Evolutionary conservation across 1,284 basidiomycete species (phyloP).

Genomic region (Rhodotorula sp.): DNA sequence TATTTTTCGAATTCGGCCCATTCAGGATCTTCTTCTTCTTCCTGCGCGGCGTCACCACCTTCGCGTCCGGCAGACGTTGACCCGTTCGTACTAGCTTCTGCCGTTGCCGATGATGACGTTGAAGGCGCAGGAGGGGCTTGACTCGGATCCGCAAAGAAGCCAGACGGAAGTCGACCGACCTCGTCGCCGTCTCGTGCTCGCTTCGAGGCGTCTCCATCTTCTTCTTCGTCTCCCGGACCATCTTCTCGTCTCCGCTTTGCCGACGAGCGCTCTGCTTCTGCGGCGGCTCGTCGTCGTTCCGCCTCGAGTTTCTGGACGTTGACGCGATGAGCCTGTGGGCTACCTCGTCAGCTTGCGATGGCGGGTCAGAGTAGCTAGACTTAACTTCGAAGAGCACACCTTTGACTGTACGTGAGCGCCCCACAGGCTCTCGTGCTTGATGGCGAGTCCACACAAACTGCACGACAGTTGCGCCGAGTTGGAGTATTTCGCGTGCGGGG

Average conservation of each 20-base stretch:
- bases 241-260: slow-evolving; percentile 6
- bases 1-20: slow-evolving; percentile 32
- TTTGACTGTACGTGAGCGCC: slow-evolving; percentile 70
- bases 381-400: slow-evolving; percentile 50
- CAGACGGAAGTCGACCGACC: slow-evolving; percentile 58
- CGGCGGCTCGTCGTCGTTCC: slow-evolving; percentile 22
- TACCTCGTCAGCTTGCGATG: not conserved
- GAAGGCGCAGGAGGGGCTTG: slow-evolving; percentile 53
- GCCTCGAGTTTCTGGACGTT: slow-evolving; percentile 32
- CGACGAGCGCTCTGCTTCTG: not conserved
- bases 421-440: slow-evolving; percentile 78
- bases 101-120: slow-evolving; percentile 43
- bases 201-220: not conserved
- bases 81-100: not conserved
- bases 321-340: slow-evolving; percentile 51
- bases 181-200: not conserved
- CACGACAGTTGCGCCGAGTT: slow-evolving; percentile 63
- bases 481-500: slow-evolving; percentile 69
- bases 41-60: not conserved
- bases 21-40: slow-evolving; percentile 32
- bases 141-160: slow-evolving; percentile 76
- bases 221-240: not conserved
- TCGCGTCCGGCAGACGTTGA: not conserved
- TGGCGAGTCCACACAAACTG: slow-evolving; percentile 59
- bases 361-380: too few species aligned